Conservation (phyloP, 2,329 filamentous ascomycete species). For the Leptographium procerum region DNA sequence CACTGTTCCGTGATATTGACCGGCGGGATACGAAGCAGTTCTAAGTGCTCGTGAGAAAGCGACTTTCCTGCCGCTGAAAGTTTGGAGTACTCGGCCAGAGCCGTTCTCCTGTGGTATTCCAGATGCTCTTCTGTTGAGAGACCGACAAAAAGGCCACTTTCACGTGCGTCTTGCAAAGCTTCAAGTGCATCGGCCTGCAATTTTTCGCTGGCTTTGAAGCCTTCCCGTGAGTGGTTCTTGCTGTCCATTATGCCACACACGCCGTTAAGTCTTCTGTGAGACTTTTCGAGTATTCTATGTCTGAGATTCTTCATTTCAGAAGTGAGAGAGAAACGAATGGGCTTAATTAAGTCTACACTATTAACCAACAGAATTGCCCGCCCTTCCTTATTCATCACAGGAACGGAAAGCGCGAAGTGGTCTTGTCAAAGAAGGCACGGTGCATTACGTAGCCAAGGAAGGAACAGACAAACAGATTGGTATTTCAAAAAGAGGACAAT, state of each 20-base stretch:
- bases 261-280: neutral
- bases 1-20: conserved; percentile 3
- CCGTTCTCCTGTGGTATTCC: neutral
- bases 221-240: neutral
- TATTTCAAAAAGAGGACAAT: neutral
- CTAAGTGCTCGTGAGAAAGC: conserved; percentile 2
- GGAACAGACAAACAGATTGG: neutral
- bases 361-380: neutral
- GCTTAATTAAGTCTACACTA: no score
- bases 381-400: neutral
- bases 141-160: conserved; percentile 3
- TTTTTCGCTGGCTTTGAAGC: neutral
- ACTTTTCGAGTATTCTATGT: no score
- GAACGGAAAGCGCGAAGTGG: neutral
- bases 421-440: neutral
- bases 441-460: neutral
- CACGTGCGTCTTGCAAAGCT: conserved; percentile 1
- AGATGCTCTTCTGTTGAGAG: conserved; percentile 5
- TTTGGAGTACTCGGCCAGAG: neutral
- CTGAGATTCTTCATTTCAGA: no score
- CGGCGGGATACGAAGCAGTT: neutral
- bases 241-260: neutral
- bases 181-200: neutral
- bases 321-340: no score
- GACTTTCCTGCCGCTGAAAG: neutral